Evolutionary conservation across 1,139 yeast species (phyloP), one percentile per base, ranked within the genome.

Genomic region (Hyphopichia wangnamkhiaoensis): DNA sequence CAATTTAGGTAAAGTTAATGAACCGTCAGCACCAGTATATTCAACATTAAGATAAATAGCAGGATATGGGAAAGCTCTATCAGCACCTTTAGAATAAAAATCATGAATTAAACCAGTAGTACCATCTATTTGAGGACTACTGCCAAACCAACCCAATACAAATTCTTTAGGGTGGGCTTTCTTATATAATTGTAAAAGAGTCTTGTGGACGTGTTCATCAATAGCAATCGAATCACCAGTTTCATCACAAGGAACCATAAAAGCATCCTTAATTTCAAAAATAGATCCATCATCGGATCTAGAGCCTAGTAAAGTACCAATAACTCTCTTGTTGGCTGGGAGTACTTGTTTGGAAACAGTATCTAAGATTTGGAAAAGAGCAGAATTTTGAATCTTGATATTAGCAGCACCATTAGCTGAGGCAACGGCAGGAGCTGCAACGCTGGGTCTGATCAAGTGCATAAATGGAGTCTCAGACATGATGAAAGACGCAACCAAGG

Each of bases 111-210:
- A 75, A n/a, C 88, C 87, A 19, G 94, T 81, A 58, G 84, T 78
- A 45, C 81, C 76, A 64, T 86, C 91, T 48, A 89, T 77, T 48
- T 74, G 76, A 35, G 49, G 54, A 31, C 79, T 68, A 26, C 91
- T 82, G 38, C 94, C 86, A 62, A 86, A 88, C 96, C 96, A 89
- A 41, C 96, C 96, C 42, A 89, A 76, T 40, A 89, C 86, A 37
- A 76, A 74, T 52, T 84, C 88, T 59, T 85, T 85, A 41, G 94
- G 93, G 61, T 83, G 85, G 28, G 94, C 83, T 57, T 80, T 81
- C 65, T 84, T 85, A 65, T 86, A 82, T 56, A 89, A 71, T 53
- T 81, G 84, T 63, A 74, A 85, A 65, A 86, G 77, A 30, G 80
- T 66, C 59, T 82, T 82, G 69, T 85, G 87, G 55, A 81, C 83